Evolutionary conservation across 371 early-diverging fungal species (phyloP).

Genomic region (Mucor velutinosus): DNA sequence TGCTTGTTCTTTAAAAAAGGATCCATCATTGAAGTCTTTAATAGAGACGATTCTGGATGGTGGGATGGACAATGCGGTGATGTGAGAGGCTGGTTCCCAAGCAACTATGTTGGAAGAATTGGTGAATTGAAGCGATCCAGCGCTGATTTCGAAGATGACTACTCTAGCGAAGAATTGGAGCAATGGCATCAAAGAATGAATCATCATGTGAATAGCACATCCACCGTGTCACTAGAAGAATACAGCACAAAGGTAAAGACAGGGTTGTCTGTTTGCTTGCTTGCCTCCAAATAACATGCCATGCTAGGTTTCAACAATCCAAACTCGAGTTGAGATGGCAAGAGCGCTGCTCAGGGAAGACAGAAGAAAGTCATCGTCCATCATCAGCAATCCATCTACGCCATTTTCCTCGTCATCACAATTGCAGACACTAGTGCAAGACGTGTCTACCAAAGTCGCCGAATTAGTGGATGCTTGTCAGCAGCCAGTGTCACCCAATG

Average conservation of each 20-base stretch:
- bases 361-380: constrained; percentile 17
- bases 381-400: constrained; percentile 4
- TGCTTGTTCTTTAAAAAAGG: constrained; percentile 51
- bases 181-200: constrained; percentile 29
- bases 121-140: constrained; percentile 40
- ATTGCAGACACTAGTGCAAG: background rate
- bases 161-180: constrained; percentile 34
- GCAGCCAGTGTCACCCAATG: constrained; percentile 13
- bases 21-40: constrained; percentile 55
- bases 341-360: constrained; percentile 36
- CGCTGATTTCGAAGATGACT: constrained; percentile 43
- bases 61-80: constrained; percentile 55
- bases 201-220: background rate
- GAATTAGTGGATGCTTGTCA: constrained; percentile 31
- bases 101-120: constrained; percentile 51
- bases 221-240: constrained; percentile 10
- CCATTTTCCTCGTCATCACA: background rate
- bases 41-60: constrained; percentile 54
- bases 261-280: background rate
- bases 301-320: constrained; percentile 11
- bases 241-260: constrained; percentile 9
- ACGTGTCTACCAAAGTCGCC: constrained; percentile 16
- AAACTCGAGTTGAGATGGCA: constrained; percentile 33
- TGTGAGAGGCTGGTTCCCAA: constrained; percentile 56
- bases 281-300: background rate